Base-by-base conservation (phyloP, 805 yeast genomes). In the Jamesozyma gamospora region DNA sequence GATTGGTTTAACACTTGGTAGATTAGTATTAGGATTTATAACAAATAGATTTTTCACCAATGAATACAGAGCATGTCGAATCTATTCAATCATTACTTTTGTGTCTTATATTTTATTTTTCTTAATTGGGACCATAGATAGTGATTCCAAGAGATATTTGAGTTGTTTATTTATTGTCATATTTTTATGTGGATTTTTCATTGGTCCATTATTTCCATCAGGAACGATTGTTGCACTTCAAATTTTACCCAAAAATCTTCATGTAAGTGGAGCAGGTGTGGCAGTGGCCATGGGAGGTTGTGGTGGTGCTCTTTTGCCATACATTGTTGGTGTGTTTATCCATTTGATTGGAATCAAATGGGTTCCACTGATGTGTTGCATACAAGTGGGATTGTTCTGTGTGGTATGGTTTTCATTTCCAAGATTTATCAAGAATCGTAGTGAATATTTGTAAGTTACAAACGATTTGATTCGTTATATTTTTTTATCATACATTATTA, bases 211-310 rank as follows among this genome's bases (percentile, higher is more conserved):
- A 28, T 82, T 78, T 58, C 87, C 94, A 1, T 77, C 88, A 6
- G 74, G 82, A 0, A 75, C 82, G 37, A 73, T 81, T 12, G 71
- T 79, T 9, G 69, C 85, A 1, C 58, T 82, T 34, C 74, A 76
- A 40, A 63, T 76, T 2, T 56, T 85, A 32, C 94, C 94, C 0
- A 58, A 63, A 21, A 68, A 66, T 31, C 61, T 71, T 38, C 82
- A 81, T 39, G 72, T 82, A 9, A 60, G 75, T 14, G 88, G 86
- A 1, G 70, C 85, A 8, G 88, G 94, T 0, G 66, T 82, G 39
- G 74, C 81, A 16, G 77, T 87, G 41, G 87, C 92, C 0, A 55
- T 83, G 43, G 94, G 94, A 6, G 88, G 92, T 3, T 75, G 79
- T 13, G 95, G 94, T 1, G 82, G 82, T n/a, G 90, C 94, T 0